Evolutionary conservation across 495 filamentous ascomycete genomes (phyloP).

Genomic region (Xylaria intraflava): DNA sequence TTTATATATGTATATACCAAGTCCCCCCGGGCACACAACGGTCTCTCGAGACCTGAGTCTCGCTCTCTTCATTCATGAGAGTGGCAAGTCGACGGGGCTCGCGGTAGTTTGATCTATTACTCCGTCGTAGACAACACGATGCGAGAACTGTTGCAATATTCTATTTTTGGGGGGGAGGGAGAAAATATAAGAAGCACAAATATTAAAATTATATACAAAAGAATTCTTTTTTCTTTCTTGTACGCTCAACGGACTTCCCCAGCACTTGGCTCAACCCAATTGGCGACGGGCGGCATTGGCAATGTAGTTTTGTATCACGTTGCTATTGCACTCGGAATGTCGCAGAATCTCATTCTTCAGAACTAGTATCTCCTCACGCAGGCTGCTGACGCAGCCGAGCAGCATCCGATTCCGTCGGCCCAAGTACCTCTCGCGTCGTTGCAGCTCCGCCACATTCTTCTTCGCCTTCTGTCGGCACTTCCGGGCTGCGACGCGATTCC

Average conservation of each 20-base stretch:
- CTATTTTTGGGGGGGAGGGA: no score
- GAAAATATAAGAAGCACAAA: no score
- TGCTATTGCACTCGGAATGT: conserved; percentile 47
- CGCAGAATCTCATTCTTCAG: conserved; percentile 50
- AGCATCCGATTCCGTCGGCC: conserved; percentile 19
- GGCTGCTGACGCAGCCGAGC: conserved; percentile 22
- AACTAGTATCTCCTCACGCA: conserved; percentile 42
- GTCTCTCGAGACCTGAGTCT: no score
- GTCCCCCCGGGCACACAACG: not conserved
- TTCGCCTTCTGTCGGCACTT: conserved; percentile 69
- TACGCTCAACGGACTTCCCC: not conserved
- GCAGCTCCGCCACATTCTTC: conserved; percentile 43
- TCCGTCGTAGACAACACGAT: not conserved
- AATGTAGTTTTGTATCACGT: conserved; percentile 46
- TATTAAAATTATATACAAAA: not conserved
- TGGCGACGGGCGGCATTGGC: conserved; percentile 31
- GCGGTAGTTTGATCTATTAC: no score
- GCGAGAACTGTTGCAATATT: not conserved
- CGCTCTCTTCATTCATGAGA: no score
- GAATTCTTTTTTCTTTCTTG: no score
- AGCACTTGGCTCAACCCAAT: not conserved
- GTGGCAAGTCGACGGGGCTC: no score
- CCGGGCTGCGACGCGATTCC: conserved; percentile 60
- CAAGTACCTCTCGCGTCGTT: conserved; percentile 26
- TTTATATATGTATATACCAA: not conserved